Conservation (phyloP, 371 early-diverging fungal species). For the Lichtheimia ramosa region DNA sequence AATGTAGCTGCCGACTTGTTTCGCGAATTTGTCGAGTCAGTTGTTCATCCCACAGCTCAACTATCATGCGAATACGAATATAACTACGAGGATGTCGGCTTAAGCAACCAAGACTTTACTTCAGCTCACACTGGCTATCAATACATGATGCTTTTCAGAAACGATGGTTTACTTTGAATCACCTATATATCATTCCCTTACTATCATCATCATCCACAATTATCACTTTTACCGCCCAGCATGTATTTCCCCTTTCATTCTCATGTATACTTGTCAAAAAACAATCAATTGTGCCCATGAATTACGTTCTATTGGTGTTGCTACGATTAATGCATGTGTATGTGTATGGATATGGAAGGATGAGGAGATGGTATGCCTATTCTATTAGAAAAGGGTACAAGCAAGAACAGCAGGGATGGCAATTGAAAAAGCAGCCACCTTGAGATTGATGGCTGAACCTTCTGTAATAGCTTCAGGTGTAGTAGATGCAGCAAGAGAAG, state of each 20-base stretch:
- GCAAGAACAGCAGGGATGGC: background rate
- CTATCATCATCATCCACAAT: too few relatives aligned
- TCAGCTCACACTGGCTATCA: conserved; percentile 57
- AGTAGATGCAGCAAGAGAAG: background rate
- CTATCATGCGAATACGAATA: conserved; percentile 51
- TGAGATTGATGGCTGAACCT: background rate
- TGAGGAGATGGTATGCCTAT: background rate
- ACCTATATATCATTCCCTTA: background rate
- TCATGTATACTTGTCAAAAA: background rate
- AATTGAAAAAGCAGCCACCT: background rate
- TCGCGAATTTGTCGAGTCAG: conserved; percentile 44
- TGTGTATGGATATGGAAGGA: background rate
- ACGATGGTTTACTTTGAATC: conserved; percentile 42
- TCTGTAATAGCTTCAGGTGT: background rate
- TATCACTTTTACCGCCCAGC: too few relatives aligned
- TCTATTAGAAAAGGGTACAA: background rate
- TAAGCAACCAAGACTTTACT: conserved; percentile 47
- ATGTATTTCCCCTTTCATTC: too few relatives aligned
- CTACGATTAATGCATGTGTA: background rate
- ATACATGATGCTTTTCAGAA: conserved; percentile 50
- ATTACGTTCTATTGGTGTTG: background rate
- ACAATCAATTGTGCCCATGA: background rate
- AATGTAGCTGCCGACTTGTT: conserved; percentile 36
- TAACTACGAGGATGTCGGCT: conserved; percentile 44
- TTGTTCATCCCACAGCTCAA: conserved; percentile 47